Percentiles rank a stretch among this genome's conserved stretches.
These are phyloP conservation scores for Clathrospora elynae DNA, from an alignment of 2,329 filamentous ascomycete species.

Conservation along the genomic window DNA sequence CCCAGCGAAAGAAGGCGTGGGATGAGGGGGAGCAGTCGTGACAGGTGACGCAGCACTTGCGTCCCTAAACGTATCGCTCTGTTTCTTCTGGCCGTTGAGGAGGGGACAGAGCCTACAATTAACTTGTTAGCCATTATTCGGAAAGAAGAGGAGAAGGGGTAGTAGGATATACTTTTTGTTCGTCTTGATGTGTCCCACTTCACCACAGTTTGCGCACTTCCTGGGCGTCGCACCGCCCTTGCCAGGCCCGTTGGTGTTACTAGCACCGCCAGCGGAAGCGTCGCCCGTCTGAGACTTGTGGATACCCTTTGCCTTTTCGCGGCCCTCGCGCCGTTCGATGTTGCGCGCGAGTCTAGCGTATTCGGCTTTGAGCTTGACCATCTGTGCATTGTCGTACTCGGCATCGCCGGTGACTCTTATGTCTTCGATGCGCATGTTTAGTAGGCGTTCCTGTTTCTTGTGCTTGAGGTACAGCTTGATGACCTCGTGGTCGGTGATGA, in stretches of 20 bases:
- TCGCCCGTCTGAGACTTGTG: slow-evolving; percentile 49
- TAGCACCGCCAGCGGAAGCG: too few relatives aligned
- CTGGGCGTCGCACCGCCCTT: slow-evolving; percentile 64
- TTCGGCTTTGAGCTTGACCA: slow-evolving; percentile 71
- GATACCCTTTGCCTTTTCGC: slow-evolving; percentile 83
- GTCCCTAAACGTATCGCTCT: slow-evolving; percentile 47
- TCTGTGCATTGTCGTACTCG: slow-evolving; percentile 67
- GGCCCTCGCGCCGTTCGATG: slow-evolving; percentile 84
- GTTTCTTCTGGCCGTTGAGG: slow-evolving; percentile 47
- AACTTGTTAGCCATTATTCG: slow-evolving; percentile 24
- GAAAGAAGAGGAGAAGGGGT: slow-evolving; percentile 1
- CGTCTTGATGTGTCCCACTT: slow-evolving; percentile 97
- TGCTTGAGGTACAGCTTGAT: slow-evolving; percentile 87
- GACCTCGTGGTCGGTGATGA: slow-evolving; percentile 74
- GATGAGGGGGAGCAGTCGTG: slow-evolving; percentile 10
- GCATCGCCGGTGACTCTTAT: slow-evolving; percentile 68
- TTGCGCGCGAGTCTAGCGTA: slow-evolving; percentile 86
- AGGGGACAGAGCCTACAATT: slow-evolving; percentile 43
- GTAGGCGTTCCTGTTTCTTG: slow-evolving; percentile 71
- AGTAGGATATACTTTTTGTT: slow-evolving; percentile 79
- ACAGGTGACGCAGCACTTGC: slow-evolving; percentile 38
- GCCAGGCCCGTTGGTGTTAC: slow-evolving; percentile 51
- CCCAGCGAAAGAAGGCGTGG: slow-evolving; percentile 25
- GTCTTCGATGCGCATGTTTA: slow-evolving; percentile 72
- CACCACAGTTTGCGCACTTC: slow-evolving; percentile 97